Evolutionary conservation across 2,329 filamentous ascomycete species (phyloP), one percentile per base, ranked within the genome.

Genomic region (Penicillium sp.): DNA sequence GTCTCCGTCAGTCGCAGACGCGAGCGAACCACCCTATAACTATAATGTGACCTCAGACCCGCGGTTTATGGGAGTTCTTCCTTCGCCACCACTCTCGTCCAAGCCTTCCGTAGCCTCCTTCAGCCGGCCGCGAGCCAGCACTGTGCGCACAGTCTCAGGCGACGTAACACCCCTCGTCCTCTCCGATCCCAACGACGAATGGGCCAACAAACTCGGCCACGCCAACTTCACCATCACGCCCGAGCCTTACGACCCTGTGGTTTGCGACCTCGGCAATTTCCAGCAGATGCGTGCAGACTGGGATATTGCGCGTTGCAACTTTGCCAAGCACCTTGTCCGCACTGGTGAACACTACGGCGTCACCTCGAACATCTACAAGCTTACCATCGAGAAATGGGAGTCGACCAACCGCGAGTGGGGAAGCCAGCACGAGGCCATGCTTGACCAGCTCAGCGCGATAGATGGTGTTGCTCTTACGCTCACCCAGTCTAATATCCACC

Each of bases 201-300:
- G 93, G 93, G 89, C 90, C 1, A 85, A 89, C 69, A 86, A 86
- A 56, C 84, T 97, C 15, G 93, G 93, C 29, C 93, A 97, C 72
- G 93, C 93, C 63, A 96, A 97, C 78, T 97, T 95, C 73, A 93
- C 85, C 67, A 95, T 97, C 66, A 79, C 85, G 23, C 93, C 93
- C 0, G 85, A 88, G 71, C 93, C 93, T 0, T 96, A 96, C 69
- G 75, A 84, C 9, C 88, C 91, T 0, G 82, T 86, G 17, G 71
- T 71, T 3, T 84, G 85, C 61, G 86, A 89, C 63, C 70, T 87
- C 10, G 81, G 84, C 5, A 77, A 81, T 3, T 85, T 86, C 69
- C 83, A 83, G 35, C 83, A 86, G 69, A 81, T 96, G 50, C 86
- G 89, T 51, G 81, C 84, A 7, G 89, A 95, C 69, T 96, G 93